Percentiles rank a stretch among this genome's conserved stretches.
These are phyloP conservation scores for Cytospora piceae DNA, from an alignment of 2,329 filamentous ascomycete genomes.

Conservation along the genomic window DNA sequence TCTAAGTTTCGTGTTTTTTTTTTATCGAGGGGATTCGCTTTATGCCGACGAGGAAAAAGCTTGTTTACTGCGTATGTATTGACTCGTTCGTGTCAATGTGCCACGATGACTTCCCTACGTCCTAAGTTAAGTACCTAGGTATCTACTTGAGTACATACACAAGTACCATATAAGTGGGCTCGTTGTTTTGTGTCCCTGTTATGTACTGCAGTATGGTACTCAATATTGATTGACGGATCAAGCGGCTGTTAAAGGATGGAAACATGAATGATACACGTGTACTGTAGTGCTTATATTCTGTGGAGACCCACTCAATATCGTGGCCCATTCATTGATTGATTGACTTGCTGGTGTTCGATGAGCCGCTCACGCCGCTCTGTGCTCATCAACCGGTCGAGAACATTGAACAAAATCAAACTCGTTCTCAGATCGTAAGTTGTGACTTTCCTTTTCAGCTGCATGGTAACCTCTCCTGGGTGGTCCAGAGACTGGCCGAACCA, in stretches of 20 bases:
- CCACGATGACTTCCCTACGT: no score
- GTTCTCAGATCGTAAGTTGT: background rate
- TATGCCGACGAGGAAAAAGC: background rate
- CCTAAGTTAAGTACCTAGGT: no score
- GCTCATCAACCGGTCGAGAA: no score
- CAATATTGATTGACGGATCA: background rate
- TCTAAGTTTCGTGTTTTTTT: background rate
- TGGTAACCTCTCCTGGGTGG: background rate
- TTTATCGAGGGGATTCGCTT: background rate
- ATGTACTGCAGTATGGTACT: no score
- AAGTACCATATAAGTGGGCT: no score
- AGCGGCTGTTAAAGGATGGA: background rate
- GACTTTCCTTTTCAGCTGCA: background rate
- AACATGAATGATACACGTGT: background rate
- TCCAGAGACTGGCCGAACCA: constrained; percentile 16
- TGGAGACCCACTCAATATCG: background rate
- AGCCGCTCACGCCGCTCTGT: background rate
- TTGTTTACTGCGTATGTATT: background rate
- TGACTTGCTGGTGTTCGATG: background rate
- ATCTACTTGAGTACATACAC: no score
- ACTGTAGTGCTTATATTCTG: background rate
- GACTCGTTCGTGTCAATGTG: background rate
- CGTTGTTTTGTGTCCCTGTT: no score
- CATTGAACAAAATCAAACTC: no score
- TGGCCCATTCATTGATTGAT: background rate